phyloP scores from a whole-genome alignment of 139 green algal genomes.

The Chlorella sp. region DNA sequence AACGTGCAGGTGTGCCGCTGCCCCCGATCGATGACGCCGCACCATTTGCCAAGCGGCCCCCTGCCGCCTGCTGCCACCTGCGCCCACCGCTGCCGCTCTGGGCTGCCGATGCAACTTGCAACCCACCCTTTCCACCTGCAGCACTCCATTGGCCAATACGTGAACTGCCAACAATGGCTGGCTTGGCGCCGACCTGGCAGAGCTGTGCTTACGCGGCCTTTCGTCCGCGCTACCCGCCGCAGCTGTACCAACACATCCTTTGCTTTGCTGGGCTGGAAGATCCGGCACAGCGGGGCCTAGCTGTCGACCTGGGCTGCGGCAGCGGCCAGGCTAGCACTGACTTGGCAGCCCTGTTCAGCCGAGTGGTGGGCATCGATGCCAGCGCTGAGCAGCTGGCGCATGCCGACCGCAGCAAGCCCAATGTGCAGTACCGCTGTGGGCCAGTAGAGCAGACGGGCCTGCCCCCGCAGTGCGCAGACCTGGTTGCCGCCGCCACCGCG shows the following conservation, averaged over 20 bases:
- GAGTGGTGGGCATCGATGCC: conserved; percentile 9
- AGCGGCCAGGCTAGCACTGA: conserved; percentile 11
- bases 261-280: background rate
- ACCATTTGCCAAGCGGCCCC: too few species aligned
- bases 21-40: too few species aligned
- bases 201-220: background rate
- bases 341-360: background rate
- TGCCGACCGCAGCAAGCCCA: background rate
- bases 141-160: too few species aligned
- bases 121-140: too few species aligned
- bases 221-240: background rate
- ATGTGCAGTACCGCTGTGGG: background rate
- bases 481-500: background rate
- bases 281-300: background rate
- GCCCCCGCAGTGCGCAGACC: background rate
- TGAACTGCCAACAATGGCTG: too few species aligned
- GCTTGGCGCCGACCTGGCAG: too few species aligned
- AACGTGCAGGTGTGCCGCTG: too few species aligned
- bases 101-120: too few species aligned
- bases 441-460: conserved; percentile 1
- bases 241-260: background rate
- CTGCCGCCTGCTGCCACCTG: too few species aligned
- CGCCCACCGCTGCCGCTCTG: too few species aligned
- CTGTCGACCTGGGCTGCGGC: conserved; percentile 3
- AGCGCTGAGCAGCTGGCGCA: background rate